Evolutionary conservation across 768 basidiomycete species (phyloP).

Genomic region (Nidularia sp.): DNA sequence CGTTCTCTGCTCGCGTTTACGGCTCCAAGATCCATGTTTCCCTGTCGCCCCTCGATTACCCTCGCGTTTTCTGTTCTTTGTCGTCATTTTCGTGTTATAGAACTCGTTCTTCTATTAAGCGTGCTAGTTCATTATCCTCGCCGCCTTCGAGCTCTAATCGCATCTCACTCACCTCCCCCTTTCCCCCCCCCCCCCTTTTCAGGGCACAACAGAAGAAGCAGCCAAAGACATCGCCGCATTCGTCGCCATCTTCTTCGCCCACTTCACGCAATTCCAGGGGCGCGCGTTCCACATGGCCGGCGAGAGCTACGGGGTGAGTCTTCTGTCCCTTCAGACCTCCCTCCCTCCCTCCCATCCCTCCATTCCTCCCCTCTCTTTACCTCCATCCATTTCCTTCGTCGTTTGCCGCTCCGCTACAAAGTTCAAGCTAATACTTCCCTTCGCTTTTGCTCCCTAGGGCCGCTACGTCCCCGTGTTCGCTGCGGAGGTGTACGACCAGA

Average conservation of each 20-base stretch:
- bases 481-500: slow-evolving; percentile 73
- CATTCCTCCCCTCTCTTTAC: too few relatives aligned
- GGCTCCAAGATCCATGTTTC: too few relatives aligned
- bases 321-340: not conserved
- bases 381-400: not conserved
- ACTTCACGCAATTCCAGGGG: slow-evolving; percentile 69
- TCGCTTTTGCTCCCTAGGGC: slow-evolving; percentile 34
- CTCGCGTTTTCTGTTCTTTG: too few relatives aligned
- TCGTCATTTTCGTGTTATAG: too few relatives aligned
- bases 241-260: slow-evolving; percentile 69
- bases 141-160: too few relatives aligned
- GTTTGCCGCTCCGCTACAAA: not conserved
- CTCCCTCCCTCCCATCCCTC: too few relatives aligned
- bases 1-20: not conserved
- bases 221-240: slow-evolving; percentile 71
- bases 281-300: slow-evolving; percentile 63
- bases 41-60: too few relatives aligned
- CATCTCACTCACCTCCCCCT: too few relatives aligned
- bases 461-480: slow-evolving; percentile 75
- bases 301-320: slow-evolving; percentile 72
- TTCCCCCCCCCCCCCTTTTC: not conserved
- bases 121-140: too few relatives aligned
- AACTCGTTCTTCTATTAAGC: too few relatives aligned
- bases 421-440: not conserved
- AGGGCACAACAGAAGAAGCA: slow-evolving; percentile 66